Evolutionary conservation across 768 basidiomycete genomes (phyloP).

Genomic region (Amanita phalloides): DNA sequence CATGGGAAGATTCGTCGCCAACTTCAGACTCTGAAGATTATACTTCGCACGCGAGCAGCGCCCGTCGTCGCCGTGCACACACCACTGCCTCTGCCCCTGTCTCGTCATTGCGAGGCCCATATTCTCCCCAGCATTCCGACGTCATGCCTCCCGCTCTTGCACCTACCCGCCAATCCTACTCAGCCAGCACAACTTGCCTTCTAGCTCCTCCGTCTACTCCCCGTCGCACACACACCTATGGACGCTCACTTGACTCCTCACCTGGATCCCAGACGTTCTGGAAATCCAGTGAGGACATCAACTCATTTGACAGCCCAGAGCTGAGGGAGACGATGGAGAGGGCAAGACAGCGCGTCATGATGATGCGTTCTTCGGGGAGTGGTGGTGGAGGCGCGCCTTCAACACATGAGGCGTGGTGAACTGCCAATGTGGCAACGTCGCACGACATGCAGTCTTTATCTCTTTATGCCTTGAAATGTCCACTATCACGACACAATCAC

Average conservation of each 20-base stretch:
- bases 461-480: no score
- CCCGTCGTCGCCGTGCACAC: neutral
- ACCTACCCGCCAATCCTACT: neutral
- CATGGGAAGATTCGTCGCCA: constrained; percentile 48
- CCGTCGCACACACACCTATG: constrained; percentile 5
- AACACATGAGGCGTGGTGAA: neutral
- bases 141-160: neutral
- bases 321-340: constrained; percentile 62
- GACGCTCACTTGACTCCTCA: constrained; percentile 3
- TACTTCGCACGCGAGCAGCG: neutral
- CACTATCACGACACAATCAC: no score
- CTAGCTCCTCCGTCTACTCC: constrained; percentile 8
- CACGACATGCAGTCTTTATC: no score
- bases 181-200: neutral
- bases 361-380: neutral
- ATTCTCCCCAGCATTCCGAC: neutral
- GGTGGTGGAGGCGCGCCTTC: no score
- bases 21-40: neutral
- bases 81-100: neutral
- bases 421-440: neutral
- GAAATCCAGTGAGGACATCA: constrained; percentile 29
- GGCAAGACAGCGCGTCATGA: constrained; percentile 29
- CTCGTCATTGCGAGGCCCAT: neutral
- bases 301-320: constrained; percentile 51
- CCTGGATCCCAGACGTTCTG: constrained; percentile 11